Conservation (phyloP, 225 moss, liverwort and hornwort genomes). For the Straminergon stramineum region DNA sequence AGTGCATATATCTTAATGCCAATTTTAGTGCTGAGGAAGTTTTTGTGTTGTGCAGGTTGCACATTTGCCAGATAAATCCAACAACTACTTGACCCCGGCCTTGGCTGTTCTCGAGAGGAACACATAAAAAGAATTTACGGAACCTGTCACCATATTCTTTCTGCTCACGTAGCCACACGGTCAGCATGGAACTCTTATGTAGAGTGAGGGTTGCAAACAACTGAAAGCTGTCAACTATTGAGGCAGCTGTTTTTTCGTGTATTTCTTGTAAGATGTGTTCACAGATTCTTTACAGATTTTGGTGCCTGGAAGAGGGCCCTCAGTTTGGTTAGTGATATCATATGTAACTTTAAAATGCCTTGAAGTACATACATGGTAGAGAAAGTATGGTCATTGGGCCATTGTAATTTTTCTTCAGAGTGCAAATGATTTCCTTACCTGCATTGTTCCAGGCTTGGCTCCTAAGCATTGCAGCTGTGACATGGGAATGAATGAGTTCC, state of each 20-base stretch:
- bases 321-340: background rate
- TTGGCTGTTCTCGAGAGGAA: slow-evolving; percentile 79
- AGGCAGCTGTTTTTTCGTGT: background rate
- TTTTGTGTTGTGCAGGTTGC: slow-evolving; percentile 51
- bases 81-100: slow-evolving; percentile 93
- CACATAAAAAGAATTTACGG: slow-evolving; percentile 15
- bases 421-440: background rate
- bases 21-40: background rate
- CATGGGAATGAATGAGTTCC: background rate
- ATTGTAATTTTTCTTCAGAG: slow-evolving; percentile 6
- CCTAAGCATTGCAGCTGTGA: background rate
- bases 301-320: background rate
- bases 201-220: background rate
- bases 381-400: background rate
- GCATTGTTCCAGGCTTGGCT: background rate
- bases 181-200: background rate
- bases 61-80: slow-evolving; percentile 88
- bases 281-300: background rate
- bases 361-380: slow-evolving; percentile 6
- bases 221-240: background rate
- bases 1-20: background rate
- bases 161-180: background rate
- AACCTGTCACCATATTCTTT: background rate
- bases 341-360: background rate
- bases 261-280: slow-evolving; percentile 10